phyloP scores from a whole-genome alignment of 352 stramenopile species.

The Saprolegnia parasitica region DNA sequence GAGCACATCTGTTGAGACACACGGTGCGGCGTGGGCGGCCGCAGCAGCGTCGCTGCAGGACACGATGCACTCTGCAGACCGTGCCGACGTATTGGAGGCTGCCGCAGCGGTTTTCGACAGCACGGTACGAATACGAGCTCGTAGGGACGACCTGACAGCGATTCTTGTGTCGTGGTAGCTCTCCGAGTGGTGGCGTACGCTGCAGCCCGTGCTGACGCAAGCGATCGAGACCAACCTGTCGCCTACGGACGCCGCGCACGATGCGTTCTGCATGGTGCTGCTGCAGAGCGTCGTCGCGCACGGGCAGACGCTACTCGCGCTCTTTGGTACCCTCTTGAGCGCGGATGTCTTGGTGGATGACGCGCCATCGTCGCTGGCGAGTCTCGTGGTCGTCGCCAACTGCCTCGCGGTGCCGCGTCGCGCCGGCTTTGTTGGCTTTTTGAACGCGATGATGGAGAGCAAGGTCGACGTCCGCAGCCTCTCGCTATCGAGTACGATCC shows the following conservation, averaged over 20 bases:
- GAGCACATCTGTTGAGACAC: neutral
- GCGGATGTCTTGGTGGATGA: neutral
- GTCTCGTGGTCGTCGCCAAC: conserved; percentile 4
- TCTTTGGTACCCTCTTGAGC: neutral
- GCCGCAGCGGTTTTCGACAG: neutral
- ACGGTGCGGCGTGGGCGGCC: neutral
- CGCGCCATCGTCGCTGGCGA: neutral
- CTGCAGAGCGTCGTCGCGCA: neutral
- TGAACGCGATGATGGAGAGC: neutral
- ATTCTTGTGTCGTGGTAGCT: neutral
- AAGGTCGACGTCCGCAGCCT: conserved; percentile 7
- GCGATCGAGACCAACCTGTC: conserved; percentile 14
- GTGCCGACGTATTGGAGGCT: neutral
- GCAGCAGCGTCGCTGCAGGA: neutral
- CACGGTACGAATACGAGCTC: neutral
- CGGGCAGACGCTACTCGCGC: neutral
- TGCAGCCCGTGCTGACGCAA: conserved; percentile 9
- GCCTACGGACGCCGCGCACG: conserved; percentile 8
- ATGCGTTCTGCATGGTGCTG: neutral
- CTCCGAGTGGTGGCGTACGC: conserved; percentile 1
- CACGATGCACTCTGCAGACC: neutral
- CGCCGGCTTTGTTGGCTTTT: neutral
- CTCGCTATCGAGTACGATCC: conserved; percentile 1
- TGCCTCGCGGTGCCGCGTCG: neutral
- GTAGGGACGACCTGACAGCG: too few relatives aligned